Evolutionary conservation across 805 yeast genomes (phyloP).

Genomic region (Candida chilensis): DNA sequence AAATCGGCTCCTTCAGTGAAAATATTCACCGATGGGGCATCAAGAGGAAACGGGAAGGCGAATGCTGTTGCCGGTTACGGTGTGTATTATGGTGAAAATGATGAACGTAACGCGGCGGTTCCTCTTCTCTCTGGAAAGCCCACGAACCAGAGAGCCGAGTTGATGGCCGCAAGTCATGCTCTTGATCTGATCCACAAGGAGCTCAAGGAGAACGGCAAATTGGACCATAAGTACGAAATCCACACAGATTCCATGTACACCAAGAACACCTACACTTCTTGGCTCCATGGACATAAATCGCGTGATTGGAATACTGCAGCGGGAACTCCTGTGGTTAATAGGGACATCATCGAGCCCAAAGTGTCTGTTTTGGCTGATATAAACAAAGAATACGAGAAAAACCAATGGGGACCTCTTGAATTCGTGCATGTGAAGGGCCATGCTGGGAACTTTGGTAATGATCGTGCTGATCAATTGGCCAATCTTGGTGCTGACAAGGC

Average conservation of each 20-base stretch:
- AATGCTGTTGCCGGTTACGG: slow-evolving; percentile 60
- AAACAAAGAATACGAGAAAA: slow-evolving; percentile 19
- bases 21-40: slow-evolving; percentile 77
- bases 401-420: slow-evolving; percentile 26
- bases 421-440: slow-evolving; percentile 70
- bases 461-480: slow-evolving; percentile 69
- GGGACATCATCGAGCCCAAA: slow-evolving; percentile 34
- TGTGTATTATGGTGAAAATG: slow-evolving; percentile 53
- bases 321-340: slow-evolving; percentile 39
- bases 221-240: slow-evolving; percentile 26
- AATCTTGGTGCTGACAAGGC: slow-evolving; percentile 42
- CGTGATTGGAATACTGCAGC: slow-evolving; percentile 43
- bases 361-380: slow-evolving; percentile 19
- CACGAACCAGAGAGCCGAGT: slow-evolving; percentile 79
- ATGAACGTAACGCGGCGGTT: slow-evolving; percentile 44
- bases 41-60: slow-evolving; percentile 45
- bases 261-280: slow-evolving; percentile 42
- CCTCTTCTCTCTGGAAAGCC: slow-evolving; percentile 40
- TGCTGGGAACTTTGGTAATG: slow-evolving; percentile 61
- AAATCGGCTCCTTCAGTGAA: background rate
- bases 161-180: slow-evolving; percentile 57
- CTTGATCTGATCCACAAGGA: slow-evolving; percentile 26
- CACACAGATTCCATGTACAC: slow-evolving; percentile 68
- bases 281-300: slow-evolving; percentile 47
- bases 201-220: slow-evolving; percentile 10